A percentile compares a stretch with the other conserved stretches of the same genome.
phyloP scores from a whole-genome alignment of 2,329 filamentous ascomycete genomes.

The Exophiala alcalophila region DNA sequence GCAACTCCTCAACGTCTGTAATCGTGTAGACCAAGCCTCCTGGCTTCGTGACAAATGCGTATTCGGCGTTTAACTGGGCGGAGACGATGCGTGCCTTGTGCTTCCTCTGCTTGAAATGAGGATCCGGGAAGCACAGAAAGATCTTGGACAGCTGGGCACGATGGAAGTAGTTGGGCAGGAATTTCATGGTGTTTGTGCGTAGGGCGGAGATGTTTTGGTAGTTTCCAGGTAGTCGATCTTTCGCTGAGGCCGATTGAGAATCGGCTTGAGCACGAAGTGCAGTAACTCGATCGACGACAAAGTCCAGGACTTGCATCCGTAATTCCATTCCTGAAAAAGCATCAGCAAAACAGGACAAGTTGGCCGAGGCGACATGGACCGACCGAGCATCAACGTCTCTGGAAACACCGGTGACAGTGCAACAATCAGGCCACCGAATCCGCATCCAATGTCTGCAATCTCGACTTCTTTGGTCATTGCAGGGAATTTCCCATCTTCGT shows the following conservation, averaged over 20 bases:
- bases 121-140: conserved; percentile 97
- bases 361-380: conserved; percentile 30
- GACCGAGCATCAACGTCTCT: conserved; percentile 77
- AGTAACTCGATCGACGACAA: conserved; percentile 80
- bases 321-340: conserved; percentile 76
- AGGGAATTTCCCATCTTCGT: conserved; percentile 34
- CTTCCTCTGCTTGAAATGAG: conserved; percentile 95
- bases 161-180: conserved; percentile 94
- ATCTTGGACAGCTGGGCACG: conserved; percentile 80
- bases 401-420: conserved; percentile 79
- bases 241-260: conserved; percentile 30
- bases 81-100: conserved; percentile 96
- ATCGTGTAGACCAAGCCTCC: conserved; percentile 93
- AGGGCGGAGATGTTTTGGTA: conserved; percentile 90
- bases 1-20: conserved; percentile 92
- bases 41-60: conserved; percentile 79
- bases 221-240: conserved; percentile 20
- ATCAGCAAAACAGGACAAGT: conserved; percentile 5
- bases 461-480: conserved; percentile 69
- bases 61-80: conserved; percentile 83
- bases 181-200: conserved; percentile 97
- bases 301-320: conserved; percentile 82
- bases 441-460: conserved; percentile 94
- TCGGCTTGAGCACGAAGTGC: conserved; percentile 62
- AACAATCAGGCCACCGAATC: conserved; percentile 87